Evolutionary conservation across 257 asterid genomes (phyloP), one percentile per base, ranked within the genome.

Genomic region (Paraleonurus japonicus): DNA sequence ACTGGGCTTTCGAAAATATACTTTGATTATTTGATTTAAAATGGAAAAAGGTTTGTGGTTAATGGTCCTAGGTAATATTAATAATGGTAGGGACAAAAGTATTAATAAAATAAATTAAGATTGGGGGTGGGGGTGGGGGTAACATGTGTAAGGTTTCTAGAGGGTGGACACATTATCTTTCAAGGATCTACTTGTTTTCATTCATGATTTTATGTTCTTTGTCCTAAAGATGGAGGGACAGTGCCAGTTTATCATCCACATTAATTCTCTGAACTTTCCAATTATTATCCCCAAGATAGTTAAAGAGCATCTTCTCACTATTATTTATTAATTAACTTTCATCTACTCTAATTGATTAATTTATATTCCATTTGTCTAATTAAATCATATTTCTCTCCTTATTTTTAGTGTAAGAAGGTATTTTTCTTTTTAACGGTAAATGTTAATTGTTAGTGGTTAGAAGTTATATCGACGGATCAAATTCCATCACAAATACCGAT

Each of bases 101-200:
- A 58, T 68, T 37, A 62, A 55, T 62, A 35, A 37, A 37, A 72
- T 54, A 43, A 43, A n/a, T n/a, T n/a, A n/a, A 43, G 51, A 43
- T 43, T 43, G 51, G 51, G 37, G 4, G 1, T 7, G 37, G 5
- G 5, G 3, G 5, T 3, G 76, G 70, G 22, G n/a, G 58, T 33
- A 8, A 57, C 76, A 76, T 48, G 74, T 68, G 80, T 67, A 70
- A 66, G 85, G 85, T 78, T 81, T 78, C 65, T 74, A 24, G 53
- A 57, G 71, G 57, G 71, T 78, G 76, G 82, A 81, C 82, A 75
- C 76, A 63, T 50, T 45, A 70, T 75, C 75, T 75, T 30, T 39
- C 13, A 13, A 54, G 65, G 71, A 67, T 71, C 72, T 77, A 66
- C 53, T 53, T 64, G 76, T 58, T 76, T 19, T 66, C 70, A 51